These are phyloP conservation scores for Penicillium digitatum DNA, from an alignment of 2,329 filamentous ascomycete species.

Conservation along the genomic window DNA sequence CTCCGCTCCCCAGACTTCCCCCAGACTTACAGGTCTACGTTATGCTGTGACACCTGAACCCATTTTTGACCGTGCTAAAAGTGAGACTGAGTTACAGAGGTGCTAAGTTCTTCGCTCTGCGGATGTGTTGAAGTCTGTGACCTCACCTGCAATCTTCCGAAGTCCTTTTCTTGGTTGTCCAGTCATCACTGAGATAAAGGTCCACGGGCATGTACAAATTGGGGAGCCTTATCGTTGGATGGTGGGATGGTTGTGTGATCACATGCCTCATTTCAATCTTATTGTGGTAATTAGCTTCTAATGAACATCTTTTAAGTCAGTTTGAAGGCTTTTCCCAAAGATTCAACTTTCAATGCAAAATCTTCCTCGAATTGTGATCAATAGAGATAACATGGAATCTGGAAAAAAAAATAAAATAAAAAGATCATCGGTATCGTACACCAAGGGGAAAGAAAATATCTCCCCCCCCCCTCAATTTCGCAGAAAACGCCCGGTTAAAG, in stretches of 20 bases:
- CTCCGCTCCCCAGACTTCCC: neutral
- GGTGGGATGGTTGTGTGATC: neutral
- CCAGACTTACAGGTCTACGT: neutral
- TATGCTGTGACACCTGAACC: neutral
- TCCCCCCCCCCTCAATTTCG: slow-evolving; percentile 7
- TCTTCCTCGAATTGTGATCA: slow-evolving; percentile 10
- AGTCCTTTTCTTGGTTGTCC: neutral
- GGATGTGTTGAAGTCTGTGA: neutral
- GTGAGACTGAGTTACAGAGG: neutral
- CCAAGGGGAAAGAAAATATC: slow-evolving; percentile 7
- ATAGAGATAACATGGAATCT: slow-evolving; percentile 25
- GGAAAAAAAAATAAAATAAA: slow-evolving; percentile 2
- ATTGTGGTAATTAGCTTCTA: neutral
- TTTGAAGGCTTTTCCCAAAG: too few relatives aligned
- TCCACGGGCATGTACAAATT: neutral
- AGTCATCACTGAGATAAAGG: neutral
- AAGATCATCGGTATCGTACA: slow-evolving; percentile 22
- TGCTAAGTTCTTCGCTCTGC: slow-evolving; percentile 9
- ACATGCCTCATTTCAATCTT: neutral
- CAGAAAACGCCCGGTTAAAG: slow-evolving; percentile 25
- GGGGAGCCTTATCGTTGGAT: neutral
- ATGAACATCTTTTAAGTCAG: too few relatives aligned
- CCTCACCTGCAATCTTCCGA: neutral
- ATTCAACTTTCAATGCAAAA: slow-evolving; percentile 4
- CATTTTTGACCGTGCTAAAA: neutral